Evolutionary conservation across 2,329 filamentous ascomycete species (phyloP).

Genomic region (Tympanopsis confertula): DNA sequence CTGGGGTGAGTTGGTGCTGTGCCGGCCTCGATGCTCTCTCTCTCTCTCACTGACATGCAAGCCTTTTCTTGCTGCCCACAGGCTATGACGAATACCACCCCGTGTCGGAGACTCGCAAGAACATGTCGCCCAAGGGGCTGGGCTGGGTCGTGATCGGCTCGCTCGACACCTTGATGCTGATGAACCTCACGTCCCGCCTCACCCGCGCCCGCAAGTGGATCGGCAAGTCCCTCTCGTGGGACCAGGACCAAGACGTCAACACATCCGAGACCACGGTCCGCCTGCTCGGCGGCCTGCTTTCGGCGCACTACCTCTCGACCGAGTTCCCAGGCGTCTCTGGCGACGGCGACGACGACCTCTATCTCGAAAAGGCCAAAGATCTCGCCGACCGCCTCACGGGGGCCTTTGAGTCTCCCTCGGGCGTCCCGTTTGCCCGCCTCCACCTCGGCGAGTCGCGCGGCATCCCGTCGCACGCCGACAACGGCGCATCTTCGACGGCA

Average conservation of each 20-base stretch:
- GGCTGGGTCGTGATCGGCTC: slow-evolving; percentile 95
- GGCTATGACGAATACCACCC: slow-evolving; percentile 82
- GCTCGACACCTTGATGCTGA: slow-evolving; percentile 66
- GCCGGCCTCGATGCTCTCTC: not conserved
- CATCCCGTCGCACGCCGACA: slow-evolving; percentile 53
- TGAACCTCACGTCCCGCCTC: slow-evolving; percentile 63
- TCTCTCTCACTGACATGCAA: slow-evolving; percentile 8
- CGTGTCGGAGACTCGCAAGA: slow-evolving; percentile 61
- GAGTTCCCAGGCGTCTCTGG: slow-evolving; percentile 30
- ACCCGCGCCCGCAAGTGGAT: slow-evolving; percentile 61
- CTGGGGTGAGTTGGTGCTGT: slow-evolving; percentile 59
- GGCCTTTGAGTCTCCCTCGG: slow-evolving; percentile 57
- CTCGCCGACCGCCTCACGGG: slow-evolving; percentile 58
- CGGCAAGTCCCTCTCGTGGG: slow-evolving; percentile 50
- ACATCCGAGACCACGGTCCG: slow-evolving; percentile 70
- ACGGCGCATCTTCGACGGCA: slow-evolving; percentile 59
- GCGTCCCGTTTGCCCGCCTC: slow-evolving; percentile 59
- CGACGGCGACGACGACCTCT: slow-evolving; percentile 34
- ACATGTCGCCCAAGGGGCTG: slow-evolving; percentile 81
- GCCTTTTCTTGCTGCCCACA: slow-evolving; percentile 18
- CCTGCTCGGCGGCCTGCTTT: slow-evolving; percentile 64
- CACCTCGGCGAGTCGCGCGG: slow-evolving; percentile 53
- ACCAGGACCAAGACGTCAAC: slow-evolving; percentile 63
- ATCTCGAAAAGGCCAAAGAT: slow-evolving; percentile 63
- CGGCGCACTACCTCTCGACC: slow-evolving; percentile 63